Evolutionary conservation across 306 rosid species (phyloP).

Genomic region (Ormosia semicastrata): DNA sequence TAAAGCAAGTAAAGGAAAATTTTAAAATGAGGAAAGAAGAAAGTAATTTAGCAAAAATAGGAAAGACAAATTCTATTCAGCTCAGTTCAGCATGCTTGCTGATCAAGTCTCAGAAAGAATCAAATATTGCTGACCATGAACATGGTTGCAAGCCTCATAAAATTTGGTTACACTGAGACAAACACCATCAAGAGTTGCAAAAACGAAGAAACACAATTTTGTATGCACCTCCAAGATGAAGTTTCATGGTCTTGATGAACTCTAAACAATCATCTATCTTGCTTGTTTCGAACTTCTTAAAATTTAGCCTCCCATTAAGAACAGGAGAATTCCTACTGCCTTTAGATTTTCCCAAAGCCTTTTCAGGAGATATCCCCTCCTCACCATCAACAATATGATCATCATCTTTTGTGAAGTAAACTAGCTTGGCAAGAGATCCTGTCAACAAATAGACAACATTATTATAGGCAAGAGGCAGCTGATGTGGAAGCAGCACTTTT

Average conservation of each 20-base stretch:
- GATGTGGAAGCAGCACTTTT: conserved; percentile 1
- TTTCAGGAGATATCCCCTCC: conserved; percentile 39
- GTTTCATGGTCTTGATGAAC: conserved; percentile 67
- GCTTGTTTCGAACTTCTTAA: conserved; percentile 80
- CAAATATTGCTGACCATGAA: background rate
- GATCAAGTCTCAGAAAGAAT: background rate
- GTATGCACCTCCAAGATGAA: conserved; percentile 59
- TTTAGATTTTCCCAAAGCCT: conserved; percentile 37
- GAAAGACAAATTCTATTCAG: background rate
- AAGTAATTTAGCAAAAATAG: background rate
- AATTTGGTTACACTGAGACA: background rate
- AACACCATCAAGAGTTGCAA: conserved; percentile 8
- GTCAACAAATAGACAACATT: conserved; percentile 27
- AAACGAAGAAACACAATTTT: background rate
- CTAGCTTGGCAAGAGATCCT: conserved; percentile 88
- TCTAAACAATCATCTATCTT: conserved; percentile 78
- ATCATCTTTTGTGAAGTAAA: conserved; percentile 63
- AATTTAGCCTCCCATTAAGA: conserved; percentile 79
- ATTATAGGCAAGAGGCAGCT: background rate
- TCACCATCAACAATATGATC: conserved; percentile 33
- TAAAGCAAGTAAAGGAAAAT: background rate
- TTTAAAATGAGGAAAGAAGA: background rate
- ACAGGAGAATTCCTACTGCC: conserved; percentile 29
- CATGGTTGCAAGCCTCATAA: background rate
- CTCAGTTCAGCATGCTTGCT: background rate